A percentile compares a stretch with the other conserved stretches of the same genome.
phyloP scores from a whole-genome alignment of 2,329 filamentous ascomycete species.

The Fusarium neocosmosporiellum region DNA sequence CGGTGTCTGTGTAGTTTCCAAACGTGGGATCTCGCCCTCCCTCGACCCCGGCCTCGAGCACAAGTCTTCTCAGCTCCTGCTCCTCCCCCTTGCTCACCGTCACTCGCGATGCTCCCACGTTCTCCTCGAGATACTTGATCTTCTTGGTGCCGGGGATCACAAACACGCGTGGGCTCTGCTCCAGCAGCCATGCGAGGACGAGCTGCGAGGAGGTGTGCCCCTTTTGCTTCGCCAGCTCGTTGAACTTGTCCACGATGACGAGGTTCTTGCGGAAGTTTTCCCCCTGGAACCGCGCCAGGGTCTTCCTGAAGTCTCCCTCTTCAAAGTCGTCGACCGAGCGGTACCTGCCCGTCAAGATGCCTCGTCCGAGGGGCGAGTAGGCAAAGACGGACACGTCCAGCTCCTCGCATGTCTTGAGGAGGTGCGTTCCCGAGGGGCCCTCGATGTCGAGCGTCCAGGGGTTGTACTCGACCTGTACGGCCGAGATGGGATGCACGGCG shows the following conservation, averaged over 20 bases:
- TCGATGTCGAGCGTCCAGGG: conserved; percentile 71
- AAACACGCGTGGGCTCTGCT: conserved; percentile 69
- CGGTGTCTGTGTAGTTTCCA: conserved; percentile 34
- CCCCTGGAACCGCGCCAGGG: conserved; percentile 34
- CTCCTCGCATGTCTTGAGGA: conserved; percentile 65
- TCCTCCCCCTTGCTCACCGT: conserved; percentile 50
- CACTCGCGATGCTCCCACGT: conserved; percentile 50
- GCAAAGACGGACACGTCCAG: conserved; percentile 67
- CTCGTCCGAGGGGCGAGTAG: conserved; percentile 70
- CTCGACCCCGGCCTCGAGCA: conserved; percentile 41
- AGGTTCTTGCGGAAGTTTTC: conserved; percentile 60
- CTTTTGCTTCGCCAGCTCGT: conserved; percentile 57
- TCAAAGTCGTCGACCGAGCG: conserved; percentile 59
- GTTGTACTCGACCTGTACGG: conserved; percentile 66
- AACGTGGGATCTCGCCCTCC: conserved; percentile 41
- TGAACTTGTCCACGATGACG: conserved; percentile 58
- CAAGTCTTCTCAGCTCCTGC: conserved; percentile 46
- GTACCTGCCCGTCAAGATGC: conserved; percentile 65
- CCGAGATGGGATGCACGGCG: conserved; percentile 60
- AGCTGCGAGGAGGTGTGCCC: conserved; percentile 66
- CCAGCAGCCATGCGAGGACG: conserved; percentile 71
- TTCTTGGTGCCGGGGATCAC: conserved; percentile 67
- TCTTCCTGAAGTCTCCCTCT: conserved; percentile 33
- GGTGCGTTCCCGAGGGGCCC: conserved; percentile 54
- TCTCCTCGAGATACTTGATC: conserved; percentile 60